Evolutionary conservation across 495 filamentous ascomycete species (phyloP), one percentile per base, ranked within the genome.

Genomic region (Aspergillus carlsbadensis): DNA sequence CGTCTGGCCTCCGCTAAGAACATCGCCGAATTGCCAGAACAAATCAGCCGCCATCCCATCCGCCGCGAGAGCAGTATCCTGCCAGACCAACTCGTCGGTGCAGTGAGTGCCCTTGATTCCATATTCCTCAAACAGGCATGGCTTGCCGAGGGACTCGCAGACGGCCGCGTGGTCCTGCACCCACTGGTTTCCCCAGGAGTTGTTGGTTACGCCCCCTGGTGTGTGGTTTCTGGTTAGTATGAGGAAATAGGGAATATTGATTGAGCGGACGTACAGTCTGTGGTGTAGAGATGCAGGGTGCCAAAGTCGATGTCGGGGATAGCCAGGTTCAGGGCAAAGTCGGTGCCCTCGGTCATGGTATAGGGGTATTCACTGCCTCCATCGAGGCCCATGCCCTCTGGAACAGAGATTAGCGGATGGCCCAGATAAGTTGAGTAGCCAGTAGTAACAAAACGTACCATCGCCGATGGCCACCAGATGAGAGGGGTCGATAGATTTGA

Each of bases 391-490:
- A 46, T 29, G 22, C 43, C 43, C 26, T 46, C 43, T 46, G 29
- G 10, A 46, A 46, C 6, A 14, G 20, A 29, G 10, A 29, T 29
- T 41, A 41, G 37, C 35, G 5, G 37, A 41, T 41, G 1, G 17
- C 17, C 6, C 14, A 41, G 37, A 41, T 15, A 29, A 29, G 26
- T 15, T 6, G 17, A 8, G 35, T 5, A 41, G 17, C 4, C 6
- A 46, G 14, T 29, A n/a, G 21, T 21, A 11, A 20, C 14, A 44
- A 44, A 29, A 26, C 43, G 43, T 29, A 66, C 65, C 75, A 54
- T 87, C 85, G 17, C 87, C 85, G 50, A 84, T 74, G 1, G 81
- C 82, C 21, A 89, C 82, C 73, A 89, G 79, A 64, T 89, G 87
- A 41, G 75, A 67, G 1, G 78, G 58, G 60, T 89, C 87, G 11